Evolutionary conservation across 495 filamentous ascomycete species (phyloP), one percentile per base, ranked within the genome.

Genomic region (Delitschia confertaspora): DNA sequence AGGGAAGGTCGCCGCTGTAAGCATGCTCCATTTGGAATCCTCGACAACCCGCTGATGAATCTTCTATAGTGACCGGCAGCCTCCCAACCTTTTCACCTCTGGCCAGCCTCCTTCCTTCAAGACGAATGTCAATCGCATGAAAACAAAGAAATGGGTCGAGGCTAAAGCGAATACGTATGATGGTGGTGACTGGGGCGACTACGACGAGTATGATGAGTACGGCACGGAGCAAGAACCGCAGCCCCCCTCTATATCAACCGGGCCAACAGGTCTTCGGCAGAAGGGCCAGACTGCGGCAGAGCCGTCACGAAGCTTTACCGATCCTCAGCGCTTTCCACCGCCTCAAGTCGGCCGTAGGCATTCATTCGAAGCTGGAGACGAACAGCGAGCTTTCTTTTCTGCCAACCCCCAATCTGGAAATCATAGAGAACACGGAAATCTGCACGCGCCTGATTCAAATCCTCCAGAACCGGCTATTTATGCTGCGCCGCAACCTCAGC

Each of bases 131-230:
- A 87, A 84, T 64, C 83, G 91, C 44, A 70, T 80, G 23, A 93
- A 95, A 66, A 95, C 91, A 13, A 87, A 79, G 65, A 87, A 87
- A 68, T 98, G 91, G 91, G 81, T 88, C 8, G 80, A 95, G 55
- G 91, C 91, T 17, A 93, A 89, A 60, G 70, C 78, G 26, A 76
- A 79, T 45, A 81, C 80, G 45, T 98, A 98, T 56, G 91, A 88
- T 56, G 91, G 88, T 46, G 87, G 85, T 52, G 89, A 94, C 55
- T 95, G 91, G 85, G 91, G 87, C 30, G 83, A 82, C 34, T 83
- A 85, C 24, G 83, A 89, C 32, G 78, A 83, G 9, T 74, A 82
- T 27, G 81, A 87, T 45, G 84, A 88, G 36, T 78, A 85, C 51
- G 80, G 60, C 36, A 63, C 55, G 8, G 58, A 77, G 21, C 70